These are phyloP conservation scores for Candida namnaoensis DNA, from an alignment of 805 yeast genomes.

Conservation along the genomic window DNA sequence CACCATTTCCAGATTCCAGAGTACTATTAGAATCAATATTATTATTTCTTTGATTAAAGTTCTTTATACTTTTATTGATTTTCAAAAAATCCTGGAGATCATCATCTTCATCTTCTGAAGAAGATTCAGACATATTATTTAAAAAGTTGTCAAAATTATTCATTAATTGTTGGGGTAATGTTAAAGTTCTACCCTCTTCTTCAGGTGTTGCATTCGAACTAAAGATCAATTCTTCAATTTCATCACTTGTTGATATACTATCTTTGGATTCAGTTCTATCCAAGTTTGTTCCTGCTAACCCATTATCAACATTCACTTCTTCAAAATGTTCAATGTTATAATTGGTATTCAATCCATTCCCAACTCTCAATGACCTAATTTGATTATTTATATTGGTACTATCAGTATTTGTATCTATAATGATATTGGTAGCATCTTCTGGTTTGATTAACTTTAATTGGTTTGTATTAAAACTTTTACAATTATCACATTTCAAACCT, in stretches of 20 bases:
- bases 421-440: constrained; percentile 25
- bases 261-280: too few species aligned
- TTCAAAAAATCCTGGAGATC: constrained; percentile 15
- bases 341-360: constrained; percentile 15
- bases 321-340: constrained; percentile 11
- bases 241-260: too few species aligned
- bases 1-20: constrained; percentile 1
- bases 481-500: constrained; percentile 82
- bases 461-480: constrained; percentile 81
- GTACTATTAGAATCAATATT: constrained; percentile 6
- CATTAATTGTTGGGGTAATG: constrained; percentile 19
- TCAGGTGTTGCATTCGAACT: neutral
- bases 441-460: constrained; percentile 66
- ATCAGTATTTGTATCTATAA: neutral
- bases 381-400: neutral
- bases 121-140: constrained; percentile 12
- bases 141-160: constrained; percentile 17
- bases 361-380: neutral
- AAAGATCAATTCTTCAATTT: too few species aligned
- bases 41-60: neutral
- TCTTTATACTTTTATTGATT: constrained; percentile 8
- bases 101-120: constrained; percentile 7
- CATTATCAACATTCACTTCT: too few species aligned
- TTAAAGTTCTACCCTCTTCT: constrained; percentile 4
- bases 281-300: too few species aligned